phyloP scores from a whole-genome alignment of 2,329 filamentous ascomycete species.

The Chaetomium sp. region DNA sequence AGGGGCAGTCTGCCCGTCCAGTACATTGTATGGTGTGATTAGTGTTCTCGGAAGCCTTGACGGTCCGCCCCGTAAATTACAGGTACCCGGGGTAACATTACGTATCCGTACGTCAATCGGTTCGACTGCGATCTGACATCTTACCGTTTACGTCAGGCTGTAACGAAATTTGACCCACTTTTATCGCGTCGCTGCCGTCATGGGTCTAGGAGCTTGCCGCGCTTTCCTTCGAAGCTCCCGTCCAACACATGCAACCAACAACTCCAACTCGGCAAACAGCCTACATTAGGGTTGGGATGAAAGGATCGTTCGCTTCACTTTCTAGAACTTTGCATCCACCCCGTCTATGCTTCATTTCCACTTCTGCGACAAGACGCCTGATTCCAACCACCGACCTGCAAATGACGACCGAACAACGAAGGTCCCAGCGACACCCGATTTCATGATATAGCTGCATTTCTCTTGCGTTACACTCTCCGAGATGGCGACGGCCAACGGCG shows the following conservation, averaged over 20 bases:
- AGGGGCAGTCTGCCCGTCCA: too few relatives aligned
- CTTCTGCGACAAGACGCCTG: too few relatives aligned
- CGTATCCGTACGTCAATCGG: background rate
- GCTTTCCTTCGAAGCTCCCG: conserved; percentile 1
- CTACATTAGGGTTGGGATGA: too few relatives aligned
- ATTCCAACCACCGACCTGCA: background rate
- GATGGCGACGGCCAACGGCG: conserved; percentile 21
- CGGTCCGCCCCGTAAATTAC: too few relatives aligned
- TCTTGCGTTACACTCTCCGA: background rate
- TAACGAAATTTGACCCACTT: background rate
- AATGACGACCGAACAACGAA: conserved; percentile 4
- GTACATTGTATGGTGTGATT: too few relatives aligned
- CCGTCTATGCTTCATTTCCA: too few relatives aligned
- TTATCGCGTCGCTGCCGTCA: conserved; percentile 14
- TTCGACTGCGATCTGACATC: background rate
- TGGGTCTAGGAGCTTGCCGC: conserved; percentile 1
- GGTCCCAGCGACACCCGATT: background rate
- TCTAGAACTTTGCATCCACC: too few relatives aligned
- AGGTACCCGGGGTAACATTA: too few relatives aligned
- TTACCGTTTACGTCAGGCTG: background rate
- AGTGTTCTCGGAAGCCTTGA: too few relatives aligned
- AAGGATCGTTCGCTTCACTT: too few relatives aligned
- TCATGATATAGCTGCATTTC: conserved; percentile 2
- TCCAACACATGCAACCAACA: background rate
- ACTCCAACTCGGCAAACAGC: background rate